These are phyloP conservation scores for Trichoderma endophyticum DNA, from an alignment of 2,329 filamentous ascomycete genomes.

Conservation along the genomic window DNA sequence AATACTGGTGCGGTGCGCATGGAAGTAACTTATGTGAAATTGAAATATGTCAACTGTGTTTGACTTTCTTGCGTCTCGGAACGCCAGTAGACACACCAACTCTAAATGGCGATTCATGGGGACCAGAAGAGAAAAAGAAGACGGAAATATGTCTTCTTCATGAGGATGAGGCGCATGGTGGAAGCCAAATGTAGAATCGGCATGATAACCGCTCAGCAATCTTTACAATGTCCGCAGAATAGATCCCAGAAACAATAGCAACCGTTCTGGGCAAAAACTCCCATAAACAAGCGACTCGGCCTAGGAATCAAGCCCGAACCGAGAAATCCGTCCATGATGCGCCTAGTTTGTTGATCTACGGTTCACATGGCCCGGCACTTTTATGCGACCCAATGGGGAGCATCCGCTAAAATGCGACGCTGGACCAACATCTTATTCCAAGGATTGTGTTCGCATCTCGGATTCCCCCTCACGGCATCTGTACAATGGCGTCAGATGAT, in stretches of 20 bases:
- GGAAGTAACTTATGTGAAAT: background rate
- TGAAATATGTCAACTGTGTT: background rate
- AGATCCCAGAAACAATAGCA: background rate
- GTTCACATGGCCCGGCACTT: background rate
- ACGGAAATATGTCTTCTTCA: background rate
- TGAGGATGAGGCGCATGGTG: background rate
- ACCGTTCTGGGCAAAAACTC: background rate
- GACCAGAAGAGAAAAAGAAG: background rate
- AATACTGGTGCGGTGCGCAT: background rate
- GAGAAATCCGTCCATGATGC: background rate
- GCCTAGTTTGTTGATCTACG: background rate
- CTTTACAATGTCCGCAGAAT: background rate
- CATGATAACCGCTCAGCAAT: background rate
- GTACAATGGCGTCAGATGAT: constrained; percentile 16
- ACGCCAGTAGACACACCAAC: background rate
- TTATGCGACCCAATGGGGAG: background rate
- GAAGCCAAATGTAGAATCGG: background rate
- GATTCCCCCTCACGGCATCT: constrained; percentile 2
- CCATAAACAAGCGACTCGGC: background rate
- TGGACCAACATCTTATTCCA: background rate
- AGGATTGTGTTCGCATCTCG: background rate
- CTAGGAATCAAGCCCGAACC: background rate
- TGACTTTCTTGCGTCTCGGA: background rate
- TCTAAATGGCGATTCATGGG: background rate
- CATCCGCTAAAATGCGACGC: background rate